phyloP scores from a whole-genome alignment of 2,329 filamentous ascomycete genomes.

The Hypoxylon sp. region DNA sequence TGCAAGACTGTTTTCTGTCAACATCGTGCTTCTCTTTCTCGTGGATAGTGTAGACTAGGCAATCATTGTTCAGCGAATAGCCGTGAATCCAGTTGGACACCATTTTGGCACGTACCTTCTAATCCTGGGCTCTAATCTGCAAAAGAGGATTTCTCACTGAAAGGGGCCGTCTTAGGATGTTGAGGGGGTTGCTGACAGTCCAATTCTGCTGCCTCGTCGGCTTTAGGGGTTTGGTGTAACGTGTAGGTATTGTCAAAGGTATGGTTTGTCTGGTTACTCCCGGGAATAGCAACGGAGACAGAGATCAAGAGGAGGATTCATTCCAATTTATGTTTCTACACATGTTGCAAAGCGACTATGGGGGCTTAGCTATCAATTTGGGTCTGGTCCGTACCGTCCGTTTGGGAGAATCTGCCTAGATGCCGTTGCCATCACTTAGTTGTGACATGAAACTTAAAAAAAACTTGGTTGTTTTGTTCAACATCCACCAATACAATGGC shows the following conservation, averaged over 20 bases:
- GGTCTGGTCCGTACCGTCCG: slow-evolving; percentile 3
- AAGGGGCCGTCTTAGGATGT: neutral
- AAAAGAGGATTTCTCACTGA: neutral
- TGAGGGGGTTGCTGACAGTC: neutral
- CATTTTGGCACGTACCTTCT: neutral
- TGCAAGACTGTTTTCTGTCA: slow-evolving; percentile 3
- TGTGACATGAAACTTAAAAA: neutral
- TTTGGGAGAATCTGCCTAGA: slow-evolving; percentile 13
- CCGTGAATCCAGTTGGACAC: neutral
- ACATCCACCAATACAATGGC: neutral
- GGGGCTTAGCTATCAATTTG: neutral
- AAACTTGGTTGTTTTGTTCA: neutral
- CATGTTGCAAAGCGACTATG: neutral
- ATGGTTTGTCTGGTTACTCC: neutral
- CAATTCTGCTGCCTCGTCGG: neutral
- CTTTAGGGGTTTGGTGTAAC: neutral
- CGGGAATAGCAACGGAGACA: neutral
- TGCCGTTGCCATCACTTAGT: neutral
- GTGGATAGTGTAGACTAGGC: neutral
- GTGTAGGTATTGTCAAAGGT: neutral
- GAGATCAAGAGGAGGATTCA: neutral
- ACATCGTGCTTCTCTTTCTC: neutral
- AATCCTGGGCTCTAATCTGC: neutral
- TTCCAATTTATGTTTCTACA: neutral
- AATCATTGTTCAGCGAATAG: neutral